Evolutionary conservation across 2,329 filamentous ascomycete species (phyloP), one percentile per base, ranked within the genome.

Genomic region (Colletotrichum liriopes): DNA sequence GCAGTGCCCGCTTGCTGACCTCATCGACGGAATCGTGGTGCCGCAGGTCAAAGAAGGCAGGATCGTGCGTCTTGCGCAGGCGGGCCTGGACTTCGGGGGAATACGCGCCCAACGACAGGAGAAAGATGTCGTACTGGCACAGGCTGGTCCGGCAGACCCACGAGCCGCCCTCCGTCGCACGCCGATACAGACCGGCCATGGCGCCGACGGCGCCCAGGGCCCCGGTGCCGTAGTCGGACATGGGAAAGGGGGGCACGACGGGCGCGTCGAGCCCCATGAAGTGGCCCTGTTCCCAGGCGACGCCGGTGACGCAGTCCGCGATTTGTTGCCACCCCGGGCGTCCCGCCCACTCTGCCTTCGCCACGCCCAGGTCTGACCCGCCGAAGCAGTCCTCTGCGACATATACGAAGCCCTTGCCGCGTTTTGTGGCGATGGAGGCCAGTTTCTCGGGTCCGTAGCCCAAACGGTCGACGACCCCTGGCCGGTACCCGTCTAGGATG

Each of bases 331-430:
- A 92, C 18, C 90, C 90, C 14, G 89, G 86, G 16, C 90, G 84
- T 37, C 81, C 81, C 0, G 87, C 84, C 90, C 89, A 92, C 69
- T 89, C 88, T 1, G 74, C 75, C 14, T 65, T 59, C 20, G 77
- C 77, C 7, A 75, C 77, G 49, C 65, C 73, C 35, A 76, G 65
- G 32, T 87, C 89, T 39, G 86, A 82, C 43, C 88, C 89, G 3
- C 91, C 91, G 74, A 92, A 92, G 76, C 90, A 92, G 77, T 92
- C 88, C 77, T 92, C 90, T 37, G 86, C 85, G 7, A 91, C 87
- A 76, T 91, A 91, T 16, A 92, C 84, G 47, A 90, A 87, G 23
- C 90, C 90, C 75, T 85, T 87, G 11, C 86, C 84, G 43, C 89
- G 85, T 60, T 82, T 78, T 63, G 84, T 80, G 3, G 86, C 86